Conservation (phyloP, 192 early-diverging fungal species). For the Gonapodya sp. region DNA sequence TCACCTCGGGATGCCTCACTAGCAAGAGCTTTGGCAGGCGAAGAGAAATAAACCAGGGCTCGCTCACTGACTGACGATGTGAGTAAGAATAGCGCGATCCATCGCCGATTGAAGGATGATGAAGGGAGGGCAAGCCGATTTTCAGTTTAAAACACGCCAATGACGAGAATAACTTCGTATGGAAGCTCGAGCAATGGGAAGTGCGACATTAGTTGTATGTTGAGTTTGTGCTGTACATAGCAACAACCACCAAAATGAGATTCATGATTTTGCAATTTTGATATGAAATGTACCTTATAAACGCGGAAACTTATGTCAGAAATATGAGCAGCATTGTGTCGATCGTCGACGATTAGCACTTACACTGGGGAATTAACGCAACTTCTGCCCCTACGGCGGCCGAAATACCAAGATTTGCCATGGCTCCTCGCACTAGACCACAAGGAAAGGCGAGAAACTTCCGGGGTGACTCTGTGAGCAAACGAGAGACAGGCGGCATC, state of each 20-base stretch:
- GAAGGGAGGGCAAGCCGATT: background rate
- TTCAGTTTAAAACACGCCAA: background rate
- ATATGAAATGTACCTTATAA: conserved; percentile 61
- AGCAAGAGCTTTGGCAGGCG: background rate
- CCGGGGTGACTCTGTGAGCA: background rate
- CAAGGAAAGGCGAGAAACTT: conserved; percentile 94
- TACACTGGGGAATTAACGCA: conserved; percentile 67
- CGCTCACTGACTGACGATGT: background rate
- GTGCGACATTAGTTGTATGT: too few relatives aligned
- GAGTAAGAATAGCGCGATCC: background rate
- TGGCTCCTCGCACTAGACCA: conserved; percentile 87
- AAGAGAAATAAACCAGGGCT: background rate
- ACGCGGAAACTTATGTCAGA: too few relatives aligned
- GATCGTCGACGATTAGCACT: conserved; percentile 15
- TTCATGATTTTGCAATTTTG: conserved; percentile 48
- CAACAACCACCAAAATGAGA: conserved; percentile 13
- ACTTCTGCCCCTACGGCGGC: conserved; percentile 85
- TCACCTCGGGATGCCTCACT: background rate
- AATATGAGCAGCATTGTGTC: too few relatives aligned
- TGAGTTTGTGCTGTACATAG: too few relatives aligned
- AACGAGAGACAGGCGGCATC: background rate
- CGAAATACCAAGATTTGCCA: conserved; percentile 79
- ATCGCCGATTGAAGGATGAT: background rate
- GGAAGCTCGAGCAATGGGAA: conserved; percentile 3
- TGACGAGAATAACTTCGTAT: background rate